Percentiles rank a stretch among this genome's conserved stretches.
Evolutionary conservation across 768 basidiomycete species (phyloP).

Genomic region (Mycena kentingensis): DNA sequence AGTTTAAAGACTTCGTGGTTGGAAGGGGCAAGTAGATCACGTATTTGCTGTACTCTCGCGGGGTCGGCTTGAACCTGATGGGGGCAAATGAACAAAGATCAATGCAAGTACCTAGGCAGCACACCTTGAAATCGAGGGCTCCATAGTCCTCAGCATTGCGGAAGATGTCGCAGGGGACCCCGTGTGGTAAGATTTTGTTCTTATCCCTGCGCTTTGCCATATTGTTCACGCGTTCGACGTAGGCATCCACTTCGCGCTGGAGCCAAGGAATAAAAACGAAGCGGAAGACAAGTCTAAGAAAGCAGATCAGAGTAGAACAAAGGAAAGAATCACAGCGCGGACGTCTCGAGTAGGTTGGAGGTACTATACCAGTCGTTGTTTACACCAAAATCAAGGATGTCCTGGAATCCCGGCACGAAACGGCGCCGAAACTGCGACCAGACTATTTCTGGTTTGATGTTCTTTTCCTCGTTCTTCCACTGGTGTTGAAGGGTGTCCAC

Average conservation of each 20-base stretch:
- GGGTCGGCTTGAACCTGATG: slow-evolving; percentile 21
- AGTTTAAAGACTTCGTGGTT: too few species aligned
- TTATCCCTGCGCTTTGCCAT: slow-evolving; percentile 24
- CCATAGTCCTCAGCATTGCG: slow-evolving; percentile 28
- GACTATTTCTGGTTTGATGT: slow-evolving; percentile 40
- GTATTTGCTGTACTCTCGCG: too few species aligned
- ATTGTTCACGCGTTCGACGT: slow-evolving; percentile 20
- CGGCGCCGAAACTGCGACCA: slow-evolving; percentile 38
- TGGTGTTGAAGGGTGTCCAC: slow-evolving; percentile 38
- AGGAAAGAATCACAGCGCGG: background rate
- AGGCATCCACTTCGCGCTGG: slow-evolving; percentile 37
- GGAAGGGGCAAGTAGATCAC: too few species aligned
- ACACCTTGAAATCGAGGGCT: slow-evolving; percentile 36
- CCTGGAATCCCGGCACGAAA: slow-evolving; percentile 42
- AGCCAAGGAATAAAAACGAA: slow-evolving; percentile 41
- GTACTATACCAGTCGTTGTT: slow-evolving; percentile 32
- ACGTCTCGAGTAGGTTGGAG: slow-evolving; percentile 24
- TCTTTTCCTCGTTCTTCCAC: slow-evolving; percentile 35
- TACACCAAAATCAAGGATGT: slow-evolving; percentile 34
- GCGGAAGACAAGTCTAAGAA: slow-evolving; percentile 33
- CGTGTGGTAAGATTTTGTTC: slow-evolving; percentile 39
- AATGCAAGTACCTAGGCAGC: background rate
- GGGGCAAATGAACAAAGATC: background rate
- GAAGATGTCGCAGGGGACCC: slow-evolving; percentile 33
- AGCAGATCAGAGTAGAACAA: background rate